Evolutionary conservation across 495 filamentous ascomycete species (phyloP).

Genomic region (Podospora pseudopauciseta): DNA sequence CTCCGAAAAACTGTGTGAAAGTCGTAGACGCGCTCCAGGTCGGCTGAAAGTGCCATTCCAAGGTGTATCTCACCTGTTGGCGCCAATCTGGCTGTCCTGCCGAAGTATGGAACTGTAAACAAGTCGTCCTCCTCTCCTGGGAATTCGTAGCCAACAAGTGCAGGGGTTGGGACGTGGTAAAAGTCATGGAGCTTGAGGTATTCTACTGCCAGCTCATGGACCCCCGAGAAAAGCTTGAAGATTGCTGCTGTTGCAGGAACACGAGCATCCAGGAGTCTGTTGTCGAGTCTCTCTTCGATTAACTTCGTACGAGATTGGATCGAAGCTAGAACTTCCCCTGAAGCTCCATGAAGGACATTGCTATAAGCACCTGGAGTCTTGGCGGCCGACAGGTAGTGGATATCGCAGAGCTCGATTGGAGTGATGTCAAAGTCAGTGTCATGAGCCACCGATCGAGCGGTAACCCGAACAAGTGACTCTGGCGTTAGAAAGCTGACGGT

Average conservation of each 20-base stretch:
- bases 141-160: neutral
- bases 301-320: no score
- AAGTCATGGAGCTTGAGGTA: neutral
- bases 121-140: neutral
- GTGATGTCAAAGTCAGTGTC: no score
- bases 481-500: no score
- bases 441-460: no score
- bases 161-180: neutral
- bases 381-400: no score
- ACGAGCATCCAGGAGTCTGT: neutral
- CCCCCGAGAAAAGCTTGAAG: neutral
- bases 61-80: neutral
- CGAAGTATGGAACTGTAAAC: neutral
- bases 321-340: neutral
- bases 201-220: neutral
- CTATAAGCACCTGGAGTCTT: no score
- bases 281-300: neutral
- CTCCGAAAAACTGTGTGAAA: neutral
- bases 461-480: no score
- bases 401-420: no score
- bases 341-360: neutral
- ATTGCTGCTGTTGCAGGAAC: neutral
- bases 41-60: neutral
- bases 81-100: neutral
- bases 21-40: neutral